These are phyloP conservation scores for Pascua guehoae DNA, from an alignment of 1,284 basidiomycete species.

Conservation along the genomic window DNA sequence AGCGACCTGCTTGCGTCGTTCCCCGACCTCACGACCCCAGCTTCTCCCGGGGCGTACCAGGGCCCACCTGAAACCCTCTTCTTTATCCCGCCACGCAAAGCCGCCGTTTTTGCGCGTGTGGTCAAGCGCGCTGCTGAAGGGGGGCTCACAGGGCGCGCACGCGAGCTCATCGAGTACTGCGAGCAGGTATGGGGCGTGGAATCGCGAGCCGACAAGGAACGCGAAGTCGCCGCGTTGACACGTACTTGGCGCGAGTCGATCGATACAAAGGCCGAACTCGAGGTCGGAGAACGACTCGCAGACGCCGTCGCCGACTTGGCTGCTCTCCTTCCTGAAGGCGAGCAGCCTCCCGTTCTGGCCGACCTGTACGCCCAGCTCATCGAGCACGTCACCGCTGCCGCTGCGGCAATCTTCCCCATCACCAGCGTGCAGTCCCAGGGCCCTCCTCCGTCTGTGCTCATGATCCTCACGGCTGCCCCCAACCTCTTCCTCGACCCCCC, in stretches of 20 bases:
- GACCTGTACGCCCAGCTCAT: slow-evolving; percentile 25
- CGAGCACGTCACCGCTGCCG: slow-evolving; percentile 17
- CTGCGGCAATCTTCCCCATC: slow-evolving; percentile 34
- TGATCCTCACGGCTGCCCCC: slow-evolving; percentile 29
- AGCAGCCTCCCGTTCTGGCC: slow-evolving; percentile 21
- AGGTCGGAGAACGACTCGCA: slow-evolving; percentile 13
- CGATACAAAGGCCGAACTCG: slow-evolving; percentile 25
- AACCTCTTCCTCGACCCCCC: slow-evolving; percentile 20
- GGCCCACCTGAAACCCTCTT: slow-evolving; percentile 11
- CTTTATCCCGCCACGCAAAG: slow-evolving; percentile 33
- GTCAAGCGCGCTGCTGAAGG: slow-evolving; percentile 20
- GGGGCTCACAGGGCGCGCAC: slow-evolving; percentile 20
- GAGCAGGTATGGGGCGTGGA: slow-evolving; percentile 42
- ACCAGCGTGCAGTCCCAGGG: slow-evolving; percentile 24
- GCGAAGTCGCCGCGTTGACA: slow-evolving; percentile 32
- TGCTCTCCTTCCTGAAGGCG: slow-evolving; percentile 13
- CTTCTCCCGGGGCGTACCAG: slow-evolving; percentile 2
- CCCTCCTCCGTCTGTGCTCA: slow-evolving; percentile 31
- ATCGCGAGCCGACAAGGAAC: slow-evolving; percentile 31
- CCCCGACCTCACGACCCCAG: slow-evolving; percentile 30
- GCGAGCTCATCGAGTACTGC: slow-evolving; percentile 41
- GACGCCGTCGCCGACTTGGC: slow-evolving; percentile 26
- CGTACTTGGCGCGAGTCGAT: slow-evolving; percentile 33
- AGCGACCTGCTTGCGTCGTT: slow-evolving; percentile 22
- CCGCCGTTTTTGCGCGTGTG: slow-evolving; percentile 33